A percentile compares a stretch with the other conserved stretches of the same genome.
Conservation (phyloP, 1,139 yeast species). For the Geotrichum fermentans region DNA sequence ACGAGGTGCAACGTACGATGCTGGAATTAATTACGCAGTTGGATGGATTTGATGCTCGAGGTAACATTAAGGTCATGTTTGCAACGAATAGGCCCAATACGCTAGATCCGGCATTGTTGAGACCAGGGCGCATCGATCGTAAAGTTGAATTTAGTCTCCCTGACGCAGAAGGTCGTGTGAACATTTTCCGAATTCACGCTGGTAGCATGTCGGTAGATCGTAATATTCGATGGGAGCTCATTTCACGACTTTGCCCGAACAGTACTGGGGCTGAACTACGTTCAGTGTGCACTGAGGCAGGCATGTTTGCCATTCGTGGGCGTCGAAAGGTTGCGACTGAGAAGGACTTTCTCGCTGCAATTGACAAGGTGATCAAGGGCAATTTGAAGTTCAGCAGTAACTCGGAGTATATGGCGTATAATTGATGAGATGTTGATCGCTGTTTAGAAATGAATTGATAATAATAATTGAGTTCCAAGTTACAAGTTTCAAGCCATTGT, state of each 20-base stretch:
- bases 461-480: no score
- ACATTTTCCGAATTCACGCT: constrained; percentile 92
- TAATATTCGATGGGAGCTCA: constrained; percentile 96
- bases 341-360: constrained; percentile 94
- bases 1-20: constrained; percentile 98
- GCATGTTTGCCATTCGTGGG: constrained; percentile 98
- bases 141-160: constrained; percentile 95
- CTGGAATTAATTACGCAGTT: constrained; percentile 93
- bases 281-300: constrained; percentile 95
- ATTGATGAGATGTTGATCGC: no score
- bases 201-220: constrained; percentile 95
- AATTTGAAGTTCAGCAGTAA: constrained; percentile 96
- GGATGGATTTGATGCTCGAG: constrained; percentile 97
- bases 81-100: constrained; percentile 98
- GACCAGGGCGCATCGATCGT: constrained; percentile 98
- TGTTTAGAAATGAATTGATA: no score
- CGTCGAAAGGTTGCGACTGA: constrained; percentile 97
- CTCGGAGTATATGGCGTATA: constrained; percentile 96
- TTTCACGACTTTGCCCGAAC: constrained; percentile 94
- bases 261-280: constrained; percentile 97
- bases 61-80: constrained; percentile 97
- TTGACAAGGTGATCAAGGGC: constrained; percentile 96
- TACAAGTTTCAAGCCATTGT: no score
- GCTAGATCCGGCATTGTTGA: constrained; percentile 89
- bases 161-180: constrained; percentile 94